Evolutionary conservation across 2,329 filamentous ascomycete genomes (phyloP), one percentile per base, ranked within the genome.

Genomic region (Zymoseptoria crescenta): DNA sequence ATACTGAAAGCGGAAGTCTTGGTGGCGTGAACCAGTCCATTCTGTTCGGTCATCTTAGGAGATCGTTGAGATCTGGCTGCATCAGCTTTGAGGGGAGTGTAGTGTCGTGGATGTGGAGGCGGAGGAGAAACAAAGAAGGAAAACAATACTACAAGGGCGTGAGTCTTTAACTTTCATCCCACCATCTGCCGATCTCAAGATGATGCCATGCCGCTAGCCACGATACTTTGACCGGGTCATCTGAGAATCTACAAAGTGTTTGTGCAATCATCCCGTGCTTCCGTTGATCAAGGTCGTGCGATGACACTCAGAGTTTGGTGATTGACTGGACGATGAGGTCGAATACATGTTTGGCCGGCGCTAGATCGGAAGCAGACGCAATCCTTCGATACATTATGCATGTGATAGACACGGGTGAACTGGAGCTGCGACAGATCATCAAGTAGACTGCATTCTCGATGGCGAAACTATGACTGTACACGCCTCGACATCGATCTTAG

Each of bases 11-110:
- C 59, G 53, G 59, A 52, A n/a, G 55, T 60, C 54, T 62, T 62
- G 64, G 63, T 56, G 64, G 64, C 60, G 64, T 66, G 64, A 66
- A 66, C 64, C 64, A 66, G 30, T 66, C 64, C 64, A 65, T 66
- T 55, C 59, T 57, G 60, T 62, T 63, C 61, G 62, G 59, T 63
- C 63, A 63, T 66, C 64, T 65, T 66, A 60, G 59, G 65, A 63
- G 27, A 41, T 54, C 54, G 45, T 48, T n/a, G 28, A 27, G n/a
- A 41, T 56, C 13, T 24, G 49, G 20, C 49, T 52, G 58, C 60
- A 59, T 62, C 52, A 52, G 58, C 49, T 53, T 45, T 45, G 35
- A 45, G 35, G 13, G 16, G 35, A 45, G 13, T 16, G 16, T 45
- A 6, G 13, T 45, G 35, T 27, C 55, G 49, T 58, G 13, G 35